Evolutionary conservation across 306 rosid species (phyloP).

Genomic region (Corylus avellana): DNA sequence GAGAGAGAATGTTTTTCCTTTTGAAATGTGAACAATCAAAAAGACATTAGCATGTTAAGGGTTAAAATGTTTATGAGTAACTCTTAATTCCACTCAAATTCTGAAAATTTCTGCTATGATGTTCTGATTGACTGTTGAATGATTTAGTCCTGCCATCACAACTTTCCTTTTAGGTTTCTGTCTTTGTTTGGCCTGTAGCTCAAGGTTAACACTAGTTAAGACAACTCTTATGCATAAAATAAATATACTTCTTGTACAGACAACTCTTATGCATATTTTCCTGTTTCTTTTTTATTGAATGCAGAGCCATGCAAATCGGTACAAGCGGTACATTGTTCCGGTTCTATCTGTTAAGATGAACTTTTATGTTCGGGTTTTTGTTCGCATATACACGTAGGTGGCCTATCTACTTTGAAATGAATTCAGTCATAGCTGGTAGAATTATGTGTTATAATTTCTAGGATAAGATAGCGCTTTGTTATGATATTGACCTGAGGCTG

Average conservation of each 20-base stretch:
- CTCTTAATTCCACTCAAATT: neutral
- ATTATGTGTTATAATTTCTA: slow-evolving; percentile 15
- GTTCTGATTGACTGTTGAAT: neutral
- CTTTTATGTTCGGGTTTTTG: slow-evolving; percentile 91
- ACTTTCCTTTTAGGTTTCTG: neutral
- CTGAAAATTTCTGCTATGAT: neutral
- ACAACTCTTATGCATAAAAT: neutral
- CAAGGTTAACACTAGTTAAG: no score
- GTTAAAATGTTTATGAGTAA: neutral
- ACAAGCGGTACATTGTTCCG: slow-evolving; percentile 94
- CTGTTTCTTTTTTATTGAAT: slow-evolving; percentile 32
- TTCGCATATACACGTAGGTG: slow-evolving; percentile 81
- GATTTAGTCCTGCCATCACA: neutral
- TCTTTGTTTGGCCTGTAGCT: neutral
- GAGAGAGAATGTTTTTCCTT: neutral
- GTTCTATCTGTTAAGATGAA: slow-evolving; percentile 93
- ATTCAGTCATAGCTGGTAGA: neutral
- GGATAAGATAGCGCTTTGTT: slow-evolving; percentile 15
- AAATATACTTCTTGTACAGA: neutral
- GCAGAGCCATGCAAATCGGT: slow-evolving; percentile 99
- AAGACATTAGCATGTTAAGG: no score
- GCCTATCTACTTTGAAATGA: slow-evolving; percentile 8
- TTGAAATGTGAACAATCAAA: no score
- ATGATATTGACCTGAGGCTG: slow-evolving; percentile 25
- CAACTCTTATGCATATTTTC: neutral